Percentiles rank a stretch among this genome's conserved stretches.
These are phyloP conservation scores for Leccinum solheimii DNA, from an alignment of 1,284 basidiomycete genomes.

Conservation along the genomic window DNA sequence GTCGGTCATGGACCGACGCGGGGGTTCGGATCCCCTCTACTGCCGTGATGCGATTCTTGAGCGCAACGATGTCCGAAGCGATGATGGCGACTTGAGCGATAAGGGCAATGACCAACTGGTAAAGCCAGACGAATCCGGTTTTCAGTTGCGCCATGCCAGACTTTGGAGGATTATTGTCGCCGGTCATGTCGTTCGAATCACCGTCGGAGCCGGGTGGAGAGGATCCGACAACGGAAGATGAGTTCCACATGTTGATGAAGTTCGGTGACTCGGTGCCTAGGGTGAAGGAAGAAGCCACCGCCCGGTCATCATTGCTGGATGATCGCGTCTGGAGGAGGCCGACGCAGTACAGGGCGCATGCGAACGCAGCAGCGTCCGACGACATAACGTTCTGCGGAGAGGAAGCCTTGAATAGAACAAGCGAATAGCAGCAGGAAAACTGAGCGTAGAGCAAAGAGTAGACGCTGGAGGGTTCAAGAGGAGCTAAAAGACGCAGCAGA, in stretches of 20 bases:
- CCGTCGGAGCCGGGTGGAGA: background rate
- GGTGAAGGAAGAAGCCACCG: background rate
- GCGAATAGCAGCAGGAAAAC: background rate
- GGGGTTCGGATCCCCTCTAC: constrained; percentile 13
- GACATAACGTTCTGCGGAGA: constrained; percentile 2
- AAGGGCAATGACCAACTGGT: constrained; percentile 10
- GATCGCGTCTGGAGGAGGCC: constrained; percentile 1
- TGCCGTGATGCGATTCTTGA: constrained; percentile 21
- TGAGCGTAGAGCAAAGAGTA: background rate
- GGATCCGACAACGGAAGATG: background rate
- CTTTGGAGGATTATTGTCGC: background rate
- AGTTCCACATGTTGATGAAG: background rate
- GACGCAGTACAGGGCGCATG: constrained; percentile 1
- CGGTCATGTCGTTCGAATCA: background rate
- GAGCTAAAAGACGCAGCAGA: background rate
- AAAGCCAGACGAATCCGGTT: constrained; percentile 9
- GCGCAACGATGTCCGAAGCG: constrained; percentile 17
- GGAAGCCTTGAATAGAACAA: constrained; percentile 10
- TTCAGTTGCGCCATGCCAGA: constrained; percentile 8
- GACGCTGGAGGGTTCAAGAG: background rate
- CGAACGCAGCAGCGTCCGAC: constrained; percentile 2
- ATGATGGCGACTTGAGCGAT: constrained; percentile 7
- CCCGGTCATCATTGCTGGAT: background rate
- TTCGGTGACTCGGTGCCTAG: background rate
- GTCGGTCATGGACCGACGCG: background rate